Evolutionary conservation across 2,329 filamentous ascomycete species (phyloP).

Genomic region (Trichoderma endophyticum): DNA sequence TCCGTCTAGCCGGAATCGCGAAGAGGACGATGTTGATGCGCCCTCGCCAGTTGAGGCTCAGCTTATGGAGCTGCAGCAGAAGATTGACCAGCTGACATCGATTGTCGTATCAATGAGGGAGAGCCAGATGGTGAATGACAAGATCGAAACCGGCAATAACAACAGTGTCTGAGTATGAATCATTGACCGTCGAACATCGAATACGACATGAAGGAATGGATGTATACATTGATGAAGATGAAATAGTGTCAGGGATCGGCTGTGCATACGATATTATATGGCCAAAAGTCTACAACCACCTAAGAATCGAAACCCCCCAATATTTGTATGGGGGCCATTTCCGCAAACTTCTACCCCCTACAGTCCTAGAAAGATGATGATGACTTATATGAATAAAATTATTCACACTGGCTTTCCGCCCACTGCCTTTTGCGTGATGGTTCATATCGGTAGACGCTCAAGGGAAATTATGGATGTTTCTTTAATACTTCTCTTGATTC

Average conservation of each 20-base stretch:
- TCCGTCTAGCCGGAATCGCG: slow-evolving; percentile 21
- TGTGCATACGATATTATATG: neutral
- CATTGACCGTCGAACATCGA: neutral
- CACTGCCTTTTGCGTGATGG: neutral
- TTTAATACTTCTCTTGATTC: neutral
- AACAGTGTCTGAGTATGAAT: neutral
- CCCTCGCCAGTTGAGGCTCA: slow-evolving; percentile 47
- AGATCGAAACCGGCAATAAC: neutral
- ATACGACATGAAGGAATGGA: neutral
- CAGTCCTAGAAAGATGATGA: neutral
- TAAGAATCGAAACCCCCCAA: neutral
- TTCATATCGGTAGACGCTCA: neutral
- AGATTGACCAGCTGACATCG: slow-evolving; percentile 58
- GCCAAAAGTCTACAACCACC: neutral
- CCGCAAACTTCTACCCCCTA: neutral
- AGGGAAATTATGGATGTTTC: neutral
- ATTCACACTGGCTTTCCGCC: neutral
- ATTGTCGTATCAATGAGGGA: slow-evolving; percentile 50
- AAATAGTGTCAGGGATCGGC: neutral
- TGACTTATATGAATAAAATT: neutral
- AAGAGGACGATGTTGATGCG: slow-evolving; percentile 38
- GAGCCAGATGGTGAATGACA: slow-evolving; percentile 12
- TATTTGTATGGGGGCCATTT: neutral
- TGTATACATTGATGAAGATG: neutral
- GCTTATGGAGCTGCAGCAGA: slow-evolving; percentile 52